These are phyloP conservation scores for Camptophora hylomeconis DNA, from an alignment of 2,329 filamentous ascomycete genomes.

Conservation along the genomic window DNA sequence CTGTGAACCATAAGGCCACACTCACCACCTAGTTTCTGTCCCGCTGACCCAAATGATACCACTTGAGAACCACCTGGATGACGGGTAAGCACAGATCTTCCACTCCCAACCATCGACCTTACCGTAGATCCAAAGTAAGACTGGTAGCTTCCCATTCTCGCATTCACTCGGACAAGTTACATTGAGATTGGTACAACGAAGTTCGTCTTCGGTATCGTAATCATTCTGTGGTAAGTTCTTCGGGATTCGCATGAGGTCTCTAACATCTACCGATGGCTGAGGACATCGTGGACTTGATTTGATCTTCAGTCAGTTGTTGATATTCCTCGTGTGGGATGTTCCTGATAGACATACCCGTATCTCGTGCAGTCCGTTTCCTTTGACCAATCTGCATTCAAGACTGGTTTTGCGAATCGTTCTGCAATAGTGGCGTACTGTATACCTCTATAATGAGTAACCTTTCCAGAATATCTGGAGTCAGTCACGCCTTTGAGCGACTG, in stretches of 20 bases:
- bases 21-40: conserved; percentile 2
- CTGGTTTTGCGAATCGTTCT: conserved; percentile 1
- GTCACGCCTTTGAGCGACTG: conserved; percentile 2
- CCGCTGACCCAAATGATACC: conserved; percentile 1
- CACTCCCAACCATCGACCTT: too few relatives aligned
- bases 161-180: conserved; percentile 1
- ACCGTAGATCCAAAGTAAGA: conserved; percentile 5
- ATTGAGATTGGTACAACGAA: conserved; percentile 4
- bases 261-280: conserved; percentile 1
- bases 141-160: not conserved
- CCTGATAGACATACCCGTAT: too few relatives aligned
- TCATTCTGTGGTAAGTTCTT: conserved; percentile 3
- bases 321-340: too few relatives aligned
- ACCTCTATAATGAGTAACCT: conserved; percentile 2
- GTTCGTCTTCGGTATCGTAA: conserved; percentile 1
- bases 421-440: conserved; percentile 4
- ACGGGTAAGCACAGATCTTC: too few relatives aligned
- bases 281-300: conserved; percentile 5
- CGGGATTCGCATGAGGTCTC: conserved; percentile 4
- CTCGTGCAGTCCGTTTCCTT: conserved; percentile 1
- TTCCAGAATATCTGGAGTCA: conserved; percentile 1
- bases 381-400: not conserved
- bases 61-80: too few relatives aligned
- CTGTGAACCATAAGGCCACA: too few relatives aligned
- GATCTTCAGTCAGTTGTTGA: too few relatives aligned